These are phyloP conservation scores for Penicillium sp. DNA, from an alignment of 2,329 filamentous ascomycete species.

Conservation along the genomic window DNA sequence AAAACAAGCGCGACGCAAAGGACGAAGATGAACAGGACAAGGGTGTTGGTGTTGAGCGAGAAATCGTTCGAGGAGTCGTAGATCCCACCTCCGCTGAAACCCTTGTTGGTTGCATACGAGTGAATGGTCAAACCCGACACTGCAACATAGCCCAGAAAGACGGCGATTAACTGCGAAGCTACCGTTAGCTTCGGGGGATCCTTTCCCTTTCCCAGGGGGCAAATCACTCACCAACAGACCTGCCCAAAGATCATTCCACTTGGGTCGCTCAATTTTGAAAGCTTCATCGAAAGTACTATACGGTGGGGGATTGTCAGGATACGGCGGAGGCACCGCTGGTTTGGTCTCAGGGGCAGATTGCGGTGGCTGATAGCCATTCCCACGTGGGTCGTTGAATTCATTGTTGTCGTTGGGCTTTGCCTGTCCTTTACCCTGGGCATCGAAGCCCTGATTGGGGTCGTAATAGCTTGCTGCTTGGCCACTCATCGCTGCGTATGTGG, in stretches of 20 bases:
- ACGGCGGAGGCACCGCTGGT: slow-evolving; percentile 13
- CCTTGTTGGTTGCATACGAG: slow-evolving; percentile 66
- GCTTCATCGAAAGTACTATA: slow-evolving; percentile 65
- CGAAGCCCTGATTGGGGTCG: slow-evolving; percentile 28
- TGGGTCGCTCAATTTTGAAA: slow-evolving; percentile 80
- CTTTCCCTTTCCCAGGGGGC: not conserved
- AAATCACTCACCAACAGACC: slow-evolving; percentile 64
- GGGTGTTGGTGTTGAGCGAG: slow-evolving; percentile 75
- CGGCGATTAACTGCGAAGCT: slow-evolving; percentile 59
- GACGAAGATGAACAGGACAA: slow-evolving; percentile 80
- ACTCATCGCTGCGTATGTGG: slow-evolving; percentile 29
- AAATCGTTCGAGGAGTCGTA: slow-evolving; percentile 67
- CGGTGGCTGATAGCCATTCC: slow-evolving; percentile 20
- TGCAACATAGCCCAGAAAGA: slow-evolving; percentile 70
- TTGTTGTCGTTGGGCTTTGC: slow-evolving; percentile 13
- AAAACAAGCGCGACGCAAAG: slow-evolving; percentile 71
- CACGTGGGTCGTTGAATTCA: slow-evolving; percentile 4
- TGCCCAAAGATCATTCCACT: slow-evolving; percentile 89
- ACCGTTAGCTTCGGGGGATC: not conserved
- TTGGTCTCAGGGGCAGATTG: slow-evolving; percentile 23
- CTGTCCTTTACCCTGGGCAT: slow-evolving; percentile 15
- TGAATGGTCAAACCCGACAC: slow-evolving; percentile 74
- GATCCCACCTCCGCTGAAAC: slow-evolving; percentile 68
- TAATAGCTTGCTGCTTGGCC: slow-evolving; percentile 40
- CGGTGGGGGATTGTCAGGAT: slow-evolving; percentile 14